Percentiles rank a stretch among this genome's conserved stretches.
phyloP scores from a whole-genome alignment of 352 stramenopile species.

The Phytophthora niederhauseri region DNA sequence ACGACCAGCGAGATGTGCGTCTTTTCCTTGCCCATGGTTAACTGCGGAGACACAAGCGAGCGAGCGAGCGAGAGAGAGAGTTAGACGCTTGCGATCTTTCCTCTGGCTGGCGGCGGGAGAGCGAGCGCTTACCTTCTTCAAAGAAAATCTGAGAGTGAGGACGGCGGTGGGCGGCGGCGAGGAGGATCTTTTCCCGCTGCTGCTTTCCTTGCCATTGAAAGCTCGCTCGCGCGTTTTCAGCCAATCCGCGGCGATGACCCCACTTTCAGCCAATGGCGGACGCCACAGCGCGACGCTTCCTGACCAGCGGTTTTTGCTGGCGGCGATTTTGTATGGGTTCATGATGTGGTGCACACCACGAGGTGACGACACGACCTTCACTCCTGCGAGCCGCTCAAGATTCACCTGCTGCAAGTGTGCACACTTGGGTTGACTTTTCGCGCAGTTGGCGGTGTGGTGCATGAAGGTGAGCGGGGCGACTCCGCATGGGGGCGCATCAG shows the following conservation, averaged over 20 bases:
- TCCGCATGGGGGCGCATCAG: neutral
- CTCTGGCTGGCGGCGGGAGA: neutral
- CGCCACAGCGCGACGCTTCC: neutral
- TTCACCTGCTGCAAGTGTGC: neutral
- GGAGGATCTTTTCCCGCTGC: constrained; percentile 16
- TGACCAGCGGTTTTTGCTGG: neutral
- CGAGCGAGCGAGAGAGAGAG: neutral
- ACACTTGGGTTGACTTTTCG: neutral
- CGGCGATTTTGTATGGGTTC: constrained; percentile 3
- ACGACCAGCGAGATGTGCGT: constrained; percentile 92
- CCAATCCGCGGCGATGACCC: neutral
- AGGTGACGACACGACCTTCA: constrained; percentile 7
- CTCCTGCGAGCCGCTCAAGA: neutral
- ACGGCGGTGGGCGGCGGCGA: too few relatives aligned
- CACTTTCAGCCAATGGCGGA: neutral
- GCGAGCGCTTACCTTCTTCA: constrained; percentile 45
- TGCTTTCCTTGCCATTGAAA: neutral
- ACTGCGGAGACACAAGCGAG: constrained; percentile 4
- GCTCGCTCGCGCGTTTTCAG: neutral
- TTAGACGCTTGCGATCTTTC: constrained; percentile 10
- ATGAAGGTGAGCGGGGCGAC: neutral
- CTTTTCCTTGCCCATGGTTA: constrained; percentile 77
- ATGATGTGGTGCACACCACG: constrained; percentile 9
- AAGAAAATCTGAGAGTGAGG: constrained; percentile 51
- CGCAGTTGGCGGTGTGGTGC: neutral